These are phyloP conservation scores for Euphorbia schlechtendalii DNA, from an alignment of 441 rosid genomes.

Conservation along the genomic window DNA sequence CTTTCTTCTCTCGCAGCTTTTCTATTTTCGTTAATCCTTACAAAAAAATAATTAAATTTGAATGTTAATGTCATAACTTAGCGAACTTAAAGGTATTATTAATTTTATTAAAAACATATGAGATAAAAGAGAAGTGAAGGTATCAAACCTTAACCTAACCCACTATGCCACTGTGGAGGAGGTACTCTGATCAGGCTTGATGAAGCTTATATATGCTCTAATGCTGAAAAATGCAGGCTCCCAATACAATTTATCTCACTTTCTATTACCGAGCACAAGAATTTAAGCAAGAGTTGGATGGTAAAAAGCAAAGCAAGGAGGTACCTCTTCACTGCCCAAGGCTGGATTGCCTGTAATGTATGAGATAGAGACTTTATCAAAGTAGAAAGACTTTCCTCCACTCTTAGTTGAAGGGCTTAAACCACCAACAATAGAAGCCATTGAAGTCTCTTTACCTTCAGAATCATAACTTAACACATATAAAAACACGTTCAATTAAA, in stretches of 20 bases:
- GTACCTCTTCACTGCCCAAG: constrained; percentile 80
- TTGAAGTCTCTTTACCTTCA: constrained; percentile 71
- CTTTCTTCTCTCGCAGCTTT: constrained; percentile 23
- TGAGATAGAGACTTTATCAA: constrained; percentile 54
- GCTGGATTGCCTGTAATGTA: constrained; percentile 55
- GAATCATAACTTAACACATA: constrained; percentile 53
- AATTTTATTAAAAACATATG: too few relatives aligned
- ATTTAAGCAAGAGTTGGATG: not conserved
- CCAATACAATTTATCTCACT: constrained; percentile 14
- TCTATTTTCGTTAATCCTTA: constrained; percentile 18
- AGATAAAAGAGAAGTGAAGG: too few relatives aligned
- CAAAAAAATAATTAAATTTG: too few relatives aligned
- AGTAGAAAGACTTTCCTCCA: constrained; percentile 66
- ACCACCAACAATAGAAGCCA: constrained; percentile 69
- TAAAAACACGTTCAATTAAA: not conserved
- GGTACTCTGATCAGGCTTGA: constrained; percentile 62
- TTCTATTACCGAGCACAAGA: not conserved
- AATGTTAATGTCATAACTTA: too few relatives aligned
- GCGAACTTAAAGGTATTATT: too few relatives aligned
- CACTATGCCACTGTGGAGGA: too few relatives aligned
- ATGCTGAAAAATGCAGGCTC: constrained; percentile 74
- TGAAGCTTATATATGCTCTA: too few relatives aligned
- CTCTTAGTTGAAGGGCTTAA: constrained; percentile 44
- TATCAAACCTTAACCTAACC: too few relatives aligned
- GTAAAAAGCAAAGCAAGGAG: too few relatives aligned